Evolutionary conservation across 306 rosid species (phyloP), one percentile per base, ranked within the genome.

Genomic region (Cicer pinnatifidum): DNA sequence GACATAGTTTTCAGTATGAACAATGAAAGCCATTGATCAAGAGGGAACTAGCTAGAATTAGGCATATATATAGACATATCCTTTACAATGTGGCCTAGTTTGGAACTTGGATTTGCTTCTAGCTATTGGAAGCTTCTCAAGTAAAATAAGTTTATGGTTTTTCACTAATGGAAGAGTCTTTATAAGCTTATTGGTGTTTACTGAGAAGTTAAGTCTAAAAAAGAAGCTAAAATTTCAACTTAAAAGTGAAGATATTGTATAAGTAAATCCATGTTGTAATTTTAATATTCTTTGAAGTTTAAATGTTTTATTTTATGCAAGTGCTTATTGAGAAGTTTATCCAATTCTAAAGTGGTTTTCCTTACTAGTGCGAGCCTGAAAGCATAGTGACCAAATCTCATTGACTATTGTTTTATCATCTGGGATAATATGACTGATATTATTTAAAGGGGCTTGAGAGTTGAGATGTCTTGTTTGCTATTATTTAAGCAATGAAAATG

Each of bases 391-490:
- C 11, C 47, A 23, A 66, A 44, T 35, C 6, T n/a, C 35, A 2
- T n/a, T 33, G 35, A 51, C 45, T 20, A 11, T 75, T 0, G 3
- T 64, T 39, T 13, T 52, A n/a, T 75, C 33, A 38, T 60, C 37
- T 19, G 69, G 65, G 41, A 70, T 35, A 17, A 4, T 6, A 13
- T 19, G 11, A 13, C 40, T 7, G n/a, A 7, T 20, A 35, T 46
- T 53, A 13, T 33, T 3, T n/a, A 0, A 1, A 17, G 28, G 56
- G 76, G 72, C 19, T 48, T 23, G 57, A 19, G 13, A 41, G 58
- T 48, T 39, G 57, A 19, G 13, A 41, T 67, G 41, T 68, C 16
- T 56, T 72, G 13, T 44, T 66, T 54, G 48, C 37, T 64, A 33
- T 43, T 52, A n/a, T 4, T 8, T 57, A 41, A 59, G 16, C 43